Percentiles rank a stretch among this genome's conserved stretches.
These are phyloP conservation scores for Chloranthus sessilifolius DNA, from an alignment of 164 flowering plant species.

Conservation along the genomic window DNA sequence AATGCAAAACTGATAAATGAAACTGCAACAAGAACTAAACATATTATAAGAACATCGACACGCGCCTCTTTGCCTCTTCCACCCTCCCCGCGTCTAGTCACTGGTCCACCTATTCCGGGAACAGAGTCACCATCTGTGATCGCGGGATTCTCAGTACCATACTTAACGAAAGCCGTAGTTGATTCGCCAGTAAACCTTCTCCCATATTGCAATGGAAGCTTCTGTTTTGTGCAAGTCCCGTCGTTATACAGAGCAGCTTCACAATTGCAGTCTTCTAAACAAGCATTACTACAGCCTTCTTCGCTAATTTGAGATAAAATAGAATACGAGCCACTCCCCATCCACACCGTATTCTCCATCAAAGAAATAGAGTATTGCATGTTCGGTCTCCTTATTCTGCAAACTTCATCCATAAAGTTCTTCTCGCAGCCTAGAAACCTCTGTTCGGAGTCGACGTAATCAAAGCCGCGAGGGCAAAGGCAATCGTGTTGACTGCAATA, in stretches of 20 bases:
- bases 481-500: constrained; percentile 13
- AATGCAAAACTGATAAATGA: background rate
- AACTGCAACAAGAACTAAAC: background rate
- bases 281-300: background rate
- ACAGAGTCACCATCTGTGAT: too few relatives aligned
- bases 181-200: background rate
- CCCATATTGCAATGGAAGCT: constrained; percentile 29
- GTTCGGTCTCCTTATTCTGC: background rate
- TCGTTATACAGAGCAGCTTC: constrained; percentile 11
- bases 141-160: too few relatives aligned
- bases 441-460: background rate
- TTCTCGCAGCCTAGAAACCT: background rate
- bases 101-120: too few relatives aligned
- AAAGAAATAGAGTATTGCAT: background rate
- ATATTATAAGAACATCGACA: background rate
- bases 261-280: constrained; percentile 17
- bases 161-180: background rate
- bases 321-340: background rate
- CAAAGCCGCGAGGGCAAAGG: constrained; percentile 22
- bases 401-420: background rate
- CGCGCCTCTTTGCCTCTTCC: background rate
- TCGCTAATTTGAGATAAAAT: background rate
- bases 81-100: too few relatives aligned
- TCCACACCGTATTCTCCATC: background rate
- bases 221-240: constrained; percentile 14